These are phyloP conservation scores for Chenopodium album DNA, from an alignment of 148 eudicot genomes.

Conservation along the genomic window DNA sequence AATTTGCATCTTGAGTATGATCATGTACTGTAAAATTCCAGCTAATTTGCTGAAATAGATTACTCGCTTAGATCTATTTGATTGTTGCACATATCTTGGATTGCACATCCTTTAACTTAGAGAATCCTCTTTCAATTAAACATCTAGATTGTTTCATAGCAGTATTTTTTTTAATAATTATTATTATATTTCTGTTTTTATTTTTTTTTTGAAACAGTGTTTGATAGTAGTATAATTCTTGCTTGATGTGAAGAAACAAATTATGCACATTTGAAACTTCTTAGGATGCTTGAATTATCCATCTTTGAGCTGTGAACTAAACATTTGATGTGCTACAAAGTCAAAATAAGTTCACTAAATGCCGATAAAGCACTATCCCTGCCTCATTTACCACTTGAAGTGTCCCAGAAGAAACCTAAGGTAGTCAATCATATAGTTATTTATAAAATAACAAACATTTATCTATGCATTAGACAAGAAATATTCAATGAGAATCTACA, in stretches of 20 bases:
- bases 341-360: neutral
- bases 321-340: neutral
- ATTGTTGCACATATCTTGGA: slow-evolving; percentile 1
- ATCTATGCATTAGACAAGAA: neutral
- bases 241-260: neutral
- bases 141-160: neutral
- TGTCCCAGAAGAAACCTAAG: neutral
- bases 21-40: neutral
- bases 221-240: neutral
- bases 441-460: neutral
- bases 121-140: neutral
- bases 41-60: neutral
- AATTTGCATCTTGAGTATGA: neutral
- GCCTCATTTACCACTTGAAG: too few species aligned
- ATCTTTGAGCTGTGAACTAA: too few species aligned
- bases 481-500: neutral
- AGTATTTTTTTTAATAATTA: too few species aligned
- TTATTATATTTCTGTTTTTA: too few species aligned
- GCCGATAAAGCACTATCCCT: neutral
- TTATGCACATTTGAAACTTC: neutral
- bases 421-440: neutral
- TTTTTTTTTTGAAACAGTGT: too few species aligned
- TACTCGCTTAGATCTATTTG: neutral
- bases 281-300: neutral
- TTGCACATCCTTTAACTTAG: neutral